Percentiles rank a stretch among this genome's conserved stretches.
These are phyloP conservation scores for Penicillium nucicola DNA, from an alignment of 495 filamentous ascomycete genomes.

Conservation along the genomic window DNA sequence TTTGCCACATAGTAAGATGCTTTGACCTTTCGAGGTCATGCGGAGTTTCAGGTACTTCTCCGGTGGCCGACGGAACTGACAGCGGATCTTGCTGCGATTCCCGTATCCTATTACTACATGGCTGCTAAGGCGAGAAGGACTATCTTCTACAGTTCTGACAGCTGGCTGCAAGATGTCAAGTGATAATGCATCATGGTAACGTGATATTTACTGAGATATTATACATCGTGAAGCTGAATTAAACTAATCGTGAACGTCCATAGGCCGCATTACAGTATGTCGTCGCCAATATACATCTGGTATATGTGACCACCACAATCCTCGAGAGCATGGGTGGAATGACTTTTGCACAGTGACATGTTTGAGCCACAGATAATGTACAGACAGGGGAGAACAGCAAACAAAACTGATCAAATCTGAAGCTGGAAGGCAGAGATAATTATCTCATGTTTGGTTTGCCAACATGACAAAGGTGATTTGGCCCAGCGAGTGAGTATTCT, in stretches of 20 bases:
- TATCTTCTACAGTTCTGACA: no score
- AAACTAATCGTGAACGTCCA: background rate
- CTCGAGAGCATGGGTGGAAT: background rate
- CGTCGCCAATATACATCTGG: background rate
- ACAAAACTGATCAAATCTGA: background rate
- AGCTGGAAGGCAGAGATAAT: background rate
- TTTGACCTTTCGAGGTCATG: no score
- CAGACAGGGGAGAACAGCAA: background rate
- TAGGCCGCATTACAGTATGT: background rate
- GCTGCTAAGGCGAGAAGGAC: no score
- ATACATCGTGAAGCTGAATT: slow-evolving; percentile 5
- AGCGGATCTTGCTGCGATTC: no score
- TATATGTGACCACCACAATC: background rate
- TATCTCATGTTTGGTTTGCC: background rate
- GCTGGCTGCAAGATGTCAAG: no score
- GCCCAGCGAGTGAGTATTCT: background rate
- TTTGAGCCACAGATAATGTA: background rate
- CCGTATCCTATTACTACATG: no score
- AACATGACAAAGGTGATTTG: background rate
- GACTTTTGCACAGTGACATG: background rate
- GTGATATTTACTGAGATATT: background rate
- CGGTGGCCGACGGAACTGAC: no score
- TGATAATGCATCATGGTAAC: background rate
- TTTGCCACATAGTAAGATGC: no score
- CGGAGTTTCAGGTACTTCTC: no score